Conservation (phyloP, 1,284 basidiomycete genomes). For the Ceratobasidium sp. region DNA sequence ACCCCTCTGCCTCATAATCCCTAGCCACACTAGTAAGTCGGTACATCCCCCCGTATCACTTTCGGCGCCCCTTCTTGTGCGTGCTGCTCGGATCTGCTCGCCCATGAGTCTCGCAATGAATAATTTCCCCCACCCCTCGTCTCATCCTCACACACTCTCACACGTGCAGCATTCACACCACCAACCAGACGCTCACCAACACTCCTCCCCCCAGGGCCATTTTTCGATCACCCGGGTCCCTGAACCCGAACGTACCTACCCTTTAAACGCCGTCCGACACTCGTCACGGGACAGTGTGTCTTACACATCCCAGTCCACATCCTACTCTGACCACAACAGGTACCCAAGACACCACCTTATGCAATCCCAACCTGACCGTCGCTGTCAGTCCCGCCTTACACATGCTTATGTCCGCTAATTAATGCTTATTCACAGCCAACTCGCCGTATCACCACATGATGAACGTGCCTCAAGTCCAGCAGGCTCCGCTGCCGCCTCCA, state of each 20-base stretch:
- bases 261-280: slow-evolving; percentile 16
- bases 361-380: slow-evolving; percentile 24
- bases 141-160: slow-evolving; percentile 16
- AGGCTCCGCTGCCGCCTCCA: slow-evolving; percentile 26
- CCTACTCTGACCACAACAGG: slow-evolving; percentile 21
- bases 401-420: slow-evolving; percentile 3
- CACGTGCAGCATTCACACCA: slow-evolving; percentile 27
- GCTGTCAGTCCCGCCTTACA: slow-evolving; percentile 18
- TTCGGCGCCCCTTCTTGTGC: slow-evolving; percentile 9
- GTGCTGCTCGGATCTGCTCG: slow-evolving; percentile 31
- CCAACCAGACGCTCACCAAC: slow-evolving; percentile 18
- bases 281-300: slow-evolving; percentile 13
- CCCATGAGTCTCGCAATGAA: slow-evolving; percentile 29
- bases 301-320: slow-evolving; percentile 7
- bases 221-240: slow-evolving; percentile 25
- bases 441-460: slow-evolving; percentile 35
- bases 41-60: slow-evolving; percentile 7
- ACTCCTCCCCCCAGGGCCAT: slow-evolving; percentile 11
- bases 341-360: slow-evolving; percentile 18
- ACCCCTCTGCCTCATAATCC: slow-evolving; percentile 35
- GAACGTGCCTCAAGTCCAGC: slow-evolving; percentile 34
- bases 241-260: slow-evolving; percentile 24
- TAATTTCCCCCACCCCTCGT: slow-evolving; percentile 22
- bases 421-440: slow-evolving; percentile 9
- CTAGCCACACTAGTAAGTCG: slow-evolving; percentile 9